Base-by-base conservation (phyloP, 2,329 filamentous ascomycete species). In the Fusarium irregulare region DNA sequence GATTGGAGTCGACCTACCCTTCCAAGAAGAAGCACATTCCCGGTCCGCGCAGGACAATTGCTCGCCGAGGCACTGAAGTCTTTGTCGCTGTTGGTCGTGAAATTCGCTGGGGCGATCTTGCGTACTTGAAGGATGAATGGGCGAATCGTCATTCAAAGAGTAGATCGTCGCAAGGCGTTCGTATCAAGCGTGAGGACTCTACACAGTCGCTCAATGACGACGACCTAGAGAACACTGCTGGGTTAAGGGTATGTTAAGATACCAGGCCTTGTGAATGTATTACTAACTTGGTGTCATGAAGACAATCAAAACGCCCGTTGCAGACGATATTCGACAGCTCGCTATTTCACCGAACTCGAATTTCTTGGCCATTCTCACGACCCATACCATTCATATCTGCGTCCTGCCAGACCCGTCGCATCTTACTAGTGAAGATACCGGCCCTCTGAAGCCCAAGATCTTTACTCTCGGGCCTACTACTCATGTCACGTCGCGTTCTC, bases 401-500 rank as follows among this genome's bases (percentile, higher is more conserved):
- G 84, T 94, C n/a, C 85, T 98, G 7, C 95, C 95, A 27, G 92
- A 97, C 71, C 84, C 91, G 1, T 89, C 91, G 11, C 91, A 94
- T 75, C 88, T 98, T 32, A 89, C 89, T 18, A 87, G 89, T 63
- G 84, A 87, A 47, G 93, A 95, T 75, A 84, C 81, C 48, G 85
- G 87, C 12, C 88, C 91, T 7, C 85, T 97, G 75, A 93, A 92
- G 76, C 86, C 94, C 30, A 97, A 93, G 79, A 93, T 93, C 56
- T 97, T 93, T 81, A 95, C 95, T 21, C 85, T 98, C n/a, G 95
- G 95, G 2, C 94, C 94, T 30, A 97, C 93, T 4, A 94, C 92
- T 6, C 95, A 98, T 80, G 93, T 98, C 50, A 91, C 94, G 51
- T 93, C 95, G 48, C 91, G 94, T 71, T 89, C 93, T 10, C 89